These are phyloP conservation scores for Voacanga thouarsii DNA, from an alignment of 257 asterid species.

Conservation along the genomic window DNA sequence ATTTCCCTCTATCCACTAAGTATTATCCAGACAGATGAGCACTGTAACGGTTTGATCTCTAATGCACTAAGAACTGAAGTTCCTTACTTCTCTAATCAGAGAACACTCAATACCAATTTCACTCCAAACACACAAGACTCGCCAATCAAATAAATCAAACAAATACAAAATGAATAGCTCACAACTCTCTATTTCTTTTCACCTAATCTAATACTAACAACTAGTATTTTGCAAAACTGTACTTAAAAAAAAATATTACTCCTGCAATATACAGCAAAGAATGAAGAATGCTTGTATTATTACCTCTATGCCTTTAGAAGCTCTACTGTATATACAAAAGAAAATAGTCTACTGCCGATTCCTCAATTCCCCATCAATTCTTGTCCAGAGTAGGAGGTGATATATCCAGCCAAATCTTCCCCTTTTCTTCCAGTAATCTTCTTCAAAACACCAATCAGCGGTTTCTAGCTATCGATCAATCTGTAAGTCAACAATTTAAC, in stretches of 20 bases:
- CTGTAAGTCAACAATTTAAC: background rate
- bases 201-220: background rate
- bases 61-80: background rate
- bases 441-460: background rate
- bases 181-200: background rate
- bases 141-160: background rate
- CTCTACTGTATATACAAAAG: conserved; percentile 4
- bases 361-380: conserved; percentile 5
- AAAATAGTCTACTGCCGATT: background rate
- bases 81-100: background rate
- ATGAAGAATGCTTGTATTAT: background rate
- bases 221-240: background rate
- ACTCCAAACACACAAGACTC: background rate
- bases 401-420: background rate
- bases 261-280: conserved; percentile 4
- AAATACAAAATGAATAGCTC: background rate
- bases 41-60: background rate
- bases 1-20: background rate
- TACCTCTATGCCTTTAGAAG: conserved; percentile 1
- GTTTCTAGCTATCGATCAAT: background rate
- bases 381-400: background rate
- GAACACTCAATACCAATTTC: background rate
- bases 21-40: background rate
- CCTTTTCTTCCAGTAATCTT: background rate
- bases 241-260: background rate